These are phyloP conservation scores for Acanthamoeba divionensis DNA, from an alignment of 208 protist genomes.

Conservation along the genomic window DNA sequence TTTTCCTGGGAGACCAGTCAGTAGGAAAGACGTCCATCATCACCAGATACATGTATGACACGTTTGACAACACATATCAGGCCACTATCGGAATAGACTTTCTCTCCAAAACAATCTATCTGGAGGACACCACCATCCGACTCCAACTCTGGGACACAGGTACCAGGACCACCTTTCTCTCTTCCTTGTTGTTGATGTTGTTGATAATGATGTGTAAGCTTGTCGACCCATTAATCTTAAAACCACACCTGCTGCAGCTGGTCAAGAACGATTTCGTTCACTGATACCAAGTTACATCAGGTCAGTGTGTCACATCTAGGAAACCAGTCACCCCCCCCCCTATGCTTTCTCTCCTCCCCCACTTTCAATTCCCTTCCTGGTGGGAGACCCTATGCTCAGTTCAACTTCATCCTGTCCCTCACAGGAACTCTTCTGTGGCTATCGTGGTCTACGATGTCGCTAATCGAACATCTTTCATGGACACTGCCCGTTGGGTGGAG, in stretches of 20 bases:
- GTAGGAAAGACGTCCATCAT: slow-evolving; percentile 97
- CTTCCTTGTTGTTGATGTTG: slow-evolving; percentile 22
- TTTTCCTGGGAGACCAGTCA: slow-evolving; percentile 95
- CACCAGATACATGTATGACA: slow-evolving; percentile 97
- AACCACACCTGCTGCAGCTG: not conserved
- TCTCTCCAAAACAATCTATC: slow-evolving; percentile 95
- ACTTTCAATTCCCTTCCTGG: not conserved
- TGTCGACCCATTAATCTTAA: not conserved
- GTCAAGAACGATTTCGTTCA: slow-evolving; percentile 71
- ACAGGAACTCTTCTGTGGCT: slow-evolving; percentile 94
- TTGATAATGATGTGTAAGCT: not conserved
- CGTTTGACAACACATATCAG: slow-evolving; percentile 89
- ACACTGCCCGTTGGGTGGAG: slow-evolving; percentile 94
- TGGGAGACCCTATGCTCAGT: slow-evolving; percentile 67
- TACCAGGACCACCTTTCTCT: not conserved
- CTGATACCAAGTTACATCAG: slow-evolving; percentile 81
- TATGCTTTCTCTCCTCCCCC: not conserved
- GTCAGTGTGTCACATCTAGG: not conserved
- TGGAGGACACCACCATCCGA: slow-evolving; percentile 91
- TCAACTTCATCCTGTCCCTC: slow-evolving; percentile 81
- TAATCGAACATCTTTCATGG: slow-evolving; percentile 89
- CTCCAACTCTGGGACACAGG: slow-evolving; percentile 93
- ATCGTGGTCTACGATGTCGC: slow-evolving; percentile 98
- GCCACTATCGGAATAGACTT: slow-evolving; percentile 99
- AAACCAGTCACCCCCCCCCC: not conserved